Percentiles rank a stretch among this genome's conserved stretches.
These are phyloP conservation scores for Chlorella sp. DNA, from an alignment of 139 green algal species.

Conservation along the genomic window DNA sequence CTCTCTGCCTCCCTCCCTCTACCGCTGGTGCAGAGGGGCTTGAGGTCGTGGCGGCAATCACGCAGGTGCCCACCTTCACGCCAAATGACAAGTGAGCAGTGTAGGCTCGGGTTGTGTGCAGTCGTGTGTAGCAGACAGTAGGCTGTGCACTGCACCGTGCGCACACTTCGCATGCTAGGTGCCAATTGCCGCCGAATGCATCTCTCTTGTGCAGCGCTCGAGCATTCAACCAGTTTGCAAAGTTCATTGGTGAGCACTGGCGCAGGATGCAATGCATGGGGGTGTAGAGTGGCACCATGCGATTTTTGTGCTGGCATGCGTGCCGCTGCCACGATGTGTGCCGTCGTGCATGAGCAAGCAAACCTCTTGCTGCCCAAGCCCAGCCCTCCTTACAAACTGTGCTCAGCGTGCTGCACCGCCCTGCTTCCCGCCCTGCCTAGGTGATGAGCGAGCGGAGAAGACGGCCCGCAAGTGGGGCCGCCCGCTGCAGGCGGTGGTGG, in stretches of 20 bases:
- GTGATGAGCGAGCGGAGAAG: conserved; percentile 65
- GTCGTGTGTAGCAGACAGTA: background rate
- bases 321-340: too few species aligned
- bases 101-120: too few species aligned
- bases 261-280: too few species aligned
- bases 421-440: too few species aligned
- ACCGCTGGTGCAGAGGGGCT: conserved; percentile 26
- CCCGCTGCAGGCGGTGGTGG: conserved; percentile 73
- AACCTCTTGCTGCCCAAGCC: too few species aligned
- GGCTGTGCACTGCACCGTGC: background rate
- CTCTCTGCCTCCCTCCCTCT: background rate
- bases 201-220: background rate
- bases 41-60: conserved; percentile 37
- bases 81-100: conserved; percentile 32
- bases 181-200: too few species aligned
- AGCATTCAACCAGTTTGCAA: conserved; percentile 66
- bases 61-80: conserved; percentile 63
- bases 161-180: too few species aligned
- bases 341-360: too few species aligned
- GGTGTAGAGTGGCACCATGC: too few species aligned
- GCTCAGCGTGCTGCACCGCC: too few species aligned
- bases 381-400: too few species aligned
- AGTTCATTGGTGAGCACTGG: conserved; percentile 51
- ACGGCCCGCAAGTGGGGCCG: conserved; percentile 65
- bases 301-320: too few species aligned